Percentiles rank a stretch among this genome's conserved stretches.
Evolutionary conservation across 371 early-diverging fungal species (phyloP).

Genomic region (Thermomucor indicae-seudaticae): DNA sequence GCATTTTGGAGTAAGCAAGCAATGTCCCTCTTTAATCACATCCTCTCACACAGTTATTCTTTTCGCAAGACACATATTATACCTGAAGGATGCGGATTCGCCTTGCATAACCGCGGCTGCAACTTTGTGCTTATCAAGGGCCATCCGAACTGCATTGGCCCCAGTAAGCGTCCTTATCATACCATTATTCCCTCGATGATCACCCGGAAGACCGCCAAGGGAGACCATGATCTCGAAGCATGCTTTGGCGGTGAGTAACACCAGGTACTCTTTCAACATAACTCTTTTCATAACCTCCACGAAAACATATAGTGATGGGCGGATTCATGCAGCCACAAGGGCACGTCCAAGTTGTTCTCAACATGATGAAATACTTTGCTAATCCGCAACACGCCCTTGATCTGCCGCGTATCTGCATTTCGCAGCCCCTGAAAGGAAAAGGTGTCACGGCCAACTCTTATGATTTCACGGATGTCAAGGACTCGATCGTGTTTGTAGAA

Average conservation of each 20-base stretch:
- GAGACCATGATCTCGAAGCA: slow-evolving; percentile 41
- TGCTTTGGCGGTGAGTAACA: slow-evolving; percentile 45
- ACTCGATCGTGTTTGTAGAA: slow-evolving; percentile 57
- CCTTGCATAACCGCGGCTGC: slow-evolving; percentile 72
- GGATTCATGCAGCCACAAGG: slow-evolving; percentile 82
- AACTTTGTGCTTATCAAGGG: slow-evolving; percentile 62
- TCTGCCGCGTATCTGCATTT: slow-evolving; percentile 64
- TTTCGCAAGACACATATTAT: slow-evolving; percentile 35
- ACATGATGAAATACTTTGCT: slow-evolving; percentile 53
- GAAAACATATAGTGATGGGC: slow-evolving; percentile 35
- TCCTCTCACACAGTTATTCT: not conserved
- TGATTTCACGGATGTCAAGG: slow-evolving; percentile 24
- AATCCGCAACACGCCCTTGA: slow-evolving; percentile 73
- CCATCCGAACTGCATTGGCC: slow-evolving; percentile 68
- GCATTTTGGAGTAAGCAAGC: slow-evolving; percentile 54
- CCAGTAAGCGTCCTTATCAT: slow-evolving; percentile 81
- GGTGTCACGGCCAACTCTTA: slow-evolving; percentile 19
- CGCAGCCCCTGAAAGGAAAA: slow-evolving; percentile 20
- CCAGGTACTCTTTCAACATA: slow-evolving; percentile 2
- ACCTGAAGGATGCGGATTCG: slow-evolving; percentile 66
- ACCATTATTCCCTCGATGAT: slow-evolving; percentile 80
- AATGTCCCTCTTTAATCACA: not conserved
- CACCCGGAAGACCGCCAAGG: slow-evolving; percentile 27
- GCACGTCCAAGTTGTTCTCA: slow-evolving; percentile 76
- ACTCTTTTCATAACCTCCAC: not conserved